A percentile compares a stretch with the other conserved stretches of the same genome.
Evolutionary conservation across 202 grass and related monocot species (phyloP).

Genomic region (Setaria viridis): DNA sequence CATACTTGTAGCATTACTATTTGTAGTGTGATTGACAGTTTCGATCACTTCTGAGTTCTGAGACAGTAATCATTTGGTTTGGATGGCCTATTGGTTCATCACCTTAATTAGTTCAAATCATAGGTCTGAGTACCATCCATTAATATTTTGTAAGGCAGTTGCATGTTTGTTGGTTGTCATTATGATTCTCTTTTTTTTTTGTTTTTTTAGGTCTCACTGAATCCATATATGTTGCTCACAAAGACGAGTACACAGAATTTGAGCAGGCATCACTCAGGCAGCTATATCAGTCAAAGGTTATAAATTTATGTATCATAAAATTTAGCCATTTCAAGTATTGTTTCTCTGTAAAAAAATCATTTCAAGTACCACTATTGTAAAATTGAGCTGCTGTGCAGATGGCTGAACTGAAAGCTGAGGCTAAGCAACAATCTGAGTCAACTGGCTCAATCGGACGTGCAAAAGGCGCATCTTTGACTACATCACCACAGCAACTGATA

Average conservation of each 20-base stretch:
- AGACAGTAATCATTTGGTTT: constrained; percentile 25
- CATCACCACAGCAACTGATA: constrained; percentile 80
- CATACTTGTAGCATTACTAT: constrained; percentile 22
- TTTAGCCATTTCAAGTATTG: constrained; percentile 17
- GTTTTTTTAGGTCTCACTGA: constrained; percentile 80
- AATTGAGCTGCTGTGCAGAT: constrained; percentile 62
- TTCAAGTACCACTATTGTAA: constrained; percentile 36
- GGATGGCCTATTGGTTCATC: constrained; percentile 20
- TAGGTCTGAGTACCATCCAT: neutral
- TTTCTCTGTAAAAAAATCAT: constrained; percentile 2
- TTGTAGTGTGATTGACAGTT: neutral
- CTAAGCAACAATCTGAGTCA: constrained; percentile 85
- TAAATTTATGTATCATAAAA: constrained; percentile 30
- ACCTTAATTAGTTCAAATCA: constrained; percentile 15
- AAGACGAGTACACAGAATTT: constrained; percentile 94
- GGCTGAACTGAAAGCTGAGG: constrained; percentile 80
- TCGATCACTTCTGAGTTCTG: neutral
- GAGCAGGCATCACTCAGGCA: constrained; percentile 94
- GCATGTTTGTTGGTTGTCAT: constrained; percentile 25
- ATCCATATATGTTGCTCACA: constrained; percentile 89
- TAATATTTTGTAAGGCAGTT: constrained; percentile 35
- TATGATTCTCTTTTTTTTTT: constrained; percentile 3
- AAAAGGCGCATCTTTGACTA: constrained; percentile 71
- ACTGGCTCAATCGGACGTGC: constrained; percentile 84
- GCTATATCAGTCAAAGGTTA: constrained; percentile 89